A percentile compares a stretch with the other conserved stretches of the same genome.
phyloP scores from a whole-genome alignment of 2,329 filamentous ascomycete genomes.

The Periconia digitata region DNA sequence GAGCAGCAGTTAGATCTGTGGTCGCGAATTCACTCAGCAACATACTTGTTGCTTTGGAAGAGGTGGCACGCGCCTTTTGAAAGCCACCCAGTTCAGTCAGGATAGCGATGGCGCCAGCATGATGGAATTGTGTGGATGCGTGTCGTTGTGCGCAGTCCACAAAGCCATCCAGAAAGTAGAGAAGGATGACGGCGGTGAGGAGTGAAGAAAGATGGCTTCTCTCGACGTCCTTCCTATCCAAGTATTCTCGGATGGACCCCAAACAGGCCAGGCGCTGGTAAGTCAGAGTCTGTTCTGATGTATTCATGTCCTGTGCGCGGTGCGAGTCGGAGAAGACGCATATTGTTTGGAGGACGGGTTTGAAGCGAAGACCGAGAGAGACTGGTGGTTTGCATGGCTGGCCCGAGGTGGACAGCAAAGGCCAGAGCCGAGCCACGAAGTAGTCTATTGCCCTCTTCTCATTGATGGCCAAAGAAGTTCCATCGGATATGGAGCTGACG shows the following conservation, averaged over 20 bases:
- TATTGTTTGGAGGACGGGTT: constrained; percentile 14
- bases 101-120: constrained; percentile 63
- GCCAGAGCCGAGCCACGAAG: constrained; percentile 16
- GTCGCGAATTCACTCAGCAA: constrained; percentile 17
- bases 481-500: background rate
- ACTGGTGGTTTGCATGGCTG: constrained; percentile 13
- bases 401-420: constrained; percentile 12
- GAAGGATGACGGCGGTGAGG: constrained; percentile 14
- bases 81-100: constrained; percentile 72
- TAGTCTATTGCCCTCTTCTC: constrained; percentile 17
- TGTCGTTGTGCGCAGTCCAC: constrained; percentile 12
- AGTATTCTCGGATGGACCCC: constrained; percentile 10
- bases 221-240: constrained; percentile 6
- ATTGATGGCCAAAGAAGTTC: constrained; percentile 7
- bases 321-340: constrained; percentile 16
- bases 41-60: constrained; percentile 12
- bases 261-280: background rate
- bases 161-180: constrained; percentile 18
- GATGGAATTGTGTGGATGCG: constrained; percentile 16
- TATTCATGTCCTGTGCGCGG: constrained; percentile 12
- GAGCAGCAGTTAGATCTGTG: constrained; percentile 16
- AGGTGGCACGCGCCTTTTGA: constrained; percentile 5
- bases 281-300: constrained; percentile 10
- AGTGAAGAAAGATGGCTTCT: constrained; percentile 10
- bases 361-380: constrained; percentile 12